A percentile compares a stretch with the other conserved stretches of the same genome.
phyloP scores from a whole-genome alignment of 345 rosid genomes.

The Moricandia arvensis region DNA sequence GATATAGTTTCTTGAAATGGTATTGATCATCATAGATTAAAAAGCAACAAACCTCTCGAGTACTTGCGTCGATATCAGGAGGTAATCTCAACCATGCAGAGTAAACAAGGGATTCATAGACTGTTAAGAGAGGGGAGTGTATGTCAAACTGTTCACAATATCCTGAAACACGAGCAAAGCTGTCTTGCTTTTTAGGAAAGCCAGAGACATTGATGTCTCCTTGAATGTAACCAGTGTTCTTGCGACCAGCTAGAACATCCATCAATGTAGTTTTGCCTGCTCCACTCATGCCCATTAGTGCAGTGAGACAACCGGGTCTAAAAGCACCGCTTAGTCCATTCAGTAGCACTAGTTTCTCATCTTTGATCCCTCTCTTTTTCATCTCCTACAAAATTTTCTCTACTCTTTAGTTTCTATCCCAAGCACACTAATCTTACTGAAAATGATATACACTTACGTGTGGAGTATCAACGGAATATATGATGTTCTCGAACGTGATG shows the following conservation, averaged over 20 bases:
- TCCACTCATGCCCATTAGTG: slow-evolving; percentile 40
- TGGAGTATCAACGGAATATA: slow-evolving; percentile 43
- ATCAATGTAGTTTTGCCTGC: slow-evolving; percentile 39
- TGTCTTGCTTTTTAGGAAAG: slow-evolving; percentile 32
- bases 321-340: slow-evolving; percentile 37
- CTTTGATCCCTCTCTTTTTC: slow-evolving; percentile 30
- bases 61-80: slow-evolving; percentile 14
- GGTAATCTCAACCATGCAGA: slow-evolving; percentile 38
- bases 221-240: slow-evolving; percentile 34
- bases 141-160: slow-evolving; percentile 41
- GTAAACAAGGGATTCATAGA: slow-evolving; percentile 36
- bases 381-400: slow-evolving; percentile 16
- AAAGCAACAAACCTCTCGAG: slow-evolving; percentile 25
- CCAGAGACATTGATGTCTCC: slow-evolving; percentile 35
- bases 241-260: slow-evolving; percentile 41
- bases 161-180: slow-evolving; percentile 38
- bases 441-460: slow-evolving; percentile 24
- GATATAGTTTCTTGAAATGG: neutral
- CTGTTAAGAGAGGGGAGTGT: slow-evolving; percentile 40
- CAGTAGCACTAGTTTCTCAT: slow-evolving; percentile 30
- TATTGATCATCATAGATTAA: neutral
- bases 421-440: neutral
- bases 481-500: slow-evolving; percentile 44
- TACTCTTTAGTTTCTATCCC: neutral
- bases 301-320: slow-evolving; percentile 34